Conservation (phyloP, 2,329 filamentous ascomycete genomes). For the Fusarium chuoi region DNA sequence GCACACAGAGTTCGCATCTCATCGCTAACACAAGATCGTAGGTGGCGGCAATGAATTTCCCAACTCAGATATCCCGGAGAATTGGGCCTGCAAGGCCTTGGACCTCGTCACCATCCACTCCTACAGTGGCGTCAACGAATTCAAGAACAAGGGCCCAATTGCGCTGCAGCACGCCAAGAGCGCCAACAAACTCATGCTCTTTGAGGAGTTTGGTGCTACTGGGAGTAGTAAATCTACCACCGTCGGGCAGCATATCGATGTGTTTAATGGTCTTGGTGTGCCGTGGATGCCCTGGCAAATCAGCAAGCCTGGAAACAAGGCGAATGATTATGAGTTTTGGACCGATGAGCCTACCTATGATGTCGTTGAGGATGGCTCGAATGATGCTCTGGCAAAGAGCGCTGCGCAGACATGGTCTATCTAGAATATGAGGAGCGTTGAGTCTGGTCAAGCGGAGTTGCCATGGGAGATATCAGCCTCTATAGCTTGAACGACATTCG, state of each 20-base stretch:
- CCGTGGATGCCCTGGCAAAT: background rate
- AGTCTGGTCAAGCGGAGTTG: background rate
- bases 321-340: background rate
- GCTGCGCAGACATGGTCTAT: background rate
- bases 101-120: background rate
- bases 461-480: too few species aligned
- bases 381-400: background rate
- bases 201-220: background rate
- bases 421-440: background rate
- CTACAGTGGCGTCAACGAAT: background rate
- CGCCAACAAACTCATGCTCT: background rate
- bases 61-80: background rate
- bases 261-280: background rate
- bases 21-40: rapidly evolving
- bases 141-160: background rate
- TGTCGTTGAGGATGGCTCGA: background rate
- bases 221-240: background rate
- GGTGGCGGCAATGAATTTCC: background rate
- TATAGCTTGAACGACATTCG: background rate
- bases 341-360: background rate
- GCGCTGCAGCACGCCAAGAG: background rate
- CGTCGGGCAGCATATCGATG: background rate
- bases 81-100: background rate
- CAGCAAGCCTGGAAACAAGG: background rate
- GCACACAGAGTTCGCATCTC: rapidly evolving